A percentile compares a stretch with the other conserved stretches of the same genome.
These are phyloP conservation scores for Quercus wislizeni DNA, from an alignment of 306 rosid species.

Conservation along the genomic window DNA sequence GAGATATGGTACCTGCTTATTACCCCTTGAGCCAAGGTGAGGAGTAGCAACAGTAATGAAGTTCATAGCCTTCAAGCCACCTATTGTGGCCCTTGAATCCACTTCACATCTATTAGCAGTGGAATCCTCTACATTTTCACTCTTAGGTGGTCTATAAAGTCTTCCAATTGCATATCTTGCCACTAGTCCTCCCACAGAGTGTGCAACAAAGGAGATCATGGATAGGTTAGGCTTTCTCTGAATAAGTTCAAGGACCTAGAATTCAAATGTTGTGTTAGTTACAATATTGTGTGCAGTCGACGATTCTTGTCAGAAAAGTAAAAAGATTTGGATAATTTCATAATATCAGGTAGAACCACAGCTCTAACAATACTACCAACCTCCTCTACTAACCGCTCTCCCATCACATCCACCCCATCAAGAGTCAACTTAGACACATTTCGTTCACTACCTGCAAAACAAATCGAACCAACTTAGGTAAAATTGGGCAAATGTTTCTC, in stretches of 20 bases:
- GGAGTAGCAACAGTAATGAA: conserved; percentile 95
- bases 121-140: conserved; percentile 30
- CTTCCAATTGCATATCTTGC: conserved; percentile 91
- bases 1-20: conserved; percentile 64
- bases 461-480: conserved; percentile 1
- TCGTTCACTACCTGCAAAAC: conserved; percentile 82
- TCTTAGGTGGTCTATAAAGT: conserved; percentile 59
- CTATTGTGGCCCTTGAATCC: conserved; percentile 52
- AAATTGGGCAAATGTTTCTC: not conserved
- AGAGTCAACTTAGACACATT: conserved; percentile 72
- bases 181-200: conserved; percentile 96
- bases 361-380: conserved; percentile 34
- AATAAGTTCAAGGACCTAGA: conserved; percentile 69
- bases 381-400: conserved; percentile 86
- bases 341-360: conserved; percentile 7
- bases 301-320: conserved; percentile 1
- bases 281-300: not conserved
- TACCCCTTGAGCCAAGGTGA: conserved; percentile 97
- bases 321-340: conserved; percentile 10
- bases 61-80: conserved; percentile 86
- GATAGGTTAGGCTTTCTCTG: conserved; percentile 62
- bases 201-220: conserved; percentile 84
- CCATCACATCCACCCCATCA: conserved; percentile 98
- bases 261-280: conserved; percentile 18
- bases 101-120: conserved; percentile 31